Evolutionary conservation across 257 asterid genomes (phyloP).

Genomic region (Henckelia pumila): DNA sequence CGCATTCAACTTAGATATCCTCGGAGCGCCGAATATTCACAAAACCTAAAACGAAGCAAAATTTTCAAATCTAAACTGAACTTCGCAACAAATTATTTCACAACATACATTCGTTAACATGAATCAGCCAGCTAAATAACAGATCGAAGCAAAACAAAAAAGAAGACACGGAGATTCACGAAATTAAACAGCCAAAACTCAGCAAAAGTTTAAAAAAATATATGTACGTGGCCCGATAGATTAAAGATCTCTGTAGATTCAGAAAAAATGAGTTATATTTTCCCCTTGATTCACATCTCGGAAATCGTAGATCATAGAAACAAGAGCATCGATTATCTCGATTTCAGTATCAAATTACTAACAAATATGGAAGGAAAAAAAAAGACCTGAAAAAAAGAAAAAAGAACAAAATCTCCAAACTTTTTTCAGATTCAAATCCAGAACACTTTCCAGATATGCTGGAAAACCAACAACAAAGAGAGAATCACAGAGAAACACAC

Average conservation of each 20-base stretch:
- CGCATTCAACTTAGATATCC: conserved; percentile 25
- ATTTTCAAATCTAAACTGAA: not conserved
- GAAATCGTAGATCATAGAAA: not conserved
- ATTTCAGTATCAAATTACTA: not conserved
- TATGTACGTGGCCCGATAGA: not conserved
- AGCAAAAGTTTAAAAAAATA: not conserved
- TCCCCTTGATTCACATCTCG: not conserved
- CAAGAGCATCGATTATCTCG: not conserved
- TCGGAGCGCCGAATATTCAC: not conserved
- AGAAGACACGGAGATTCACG: no score
- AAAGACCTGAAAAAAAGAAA: not conserved
- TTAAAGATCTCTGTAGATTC: not conserved
- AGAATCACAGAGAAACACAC: not conserved
- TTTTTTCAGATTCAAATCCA: not conserved
- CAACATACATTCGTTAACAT: not conserved
- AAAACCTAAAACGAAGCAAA: not conserved
- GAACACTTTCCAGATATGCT: not conserved
- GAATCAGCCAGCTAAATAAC: not conserved
- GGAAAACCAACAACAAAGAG: not conserved
- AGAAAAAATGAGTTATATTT: no score
- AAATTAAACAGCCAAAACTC: not conserved
- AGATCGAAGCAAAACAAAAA: not conserved
- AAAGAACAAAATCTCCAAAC: not conserved
- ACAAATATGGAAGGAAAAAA: not conserved
- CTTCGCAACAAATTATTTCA: not conserved